Conservation (phyloP, 345 rosid species). For the Erucastrum elatum region DNA sequence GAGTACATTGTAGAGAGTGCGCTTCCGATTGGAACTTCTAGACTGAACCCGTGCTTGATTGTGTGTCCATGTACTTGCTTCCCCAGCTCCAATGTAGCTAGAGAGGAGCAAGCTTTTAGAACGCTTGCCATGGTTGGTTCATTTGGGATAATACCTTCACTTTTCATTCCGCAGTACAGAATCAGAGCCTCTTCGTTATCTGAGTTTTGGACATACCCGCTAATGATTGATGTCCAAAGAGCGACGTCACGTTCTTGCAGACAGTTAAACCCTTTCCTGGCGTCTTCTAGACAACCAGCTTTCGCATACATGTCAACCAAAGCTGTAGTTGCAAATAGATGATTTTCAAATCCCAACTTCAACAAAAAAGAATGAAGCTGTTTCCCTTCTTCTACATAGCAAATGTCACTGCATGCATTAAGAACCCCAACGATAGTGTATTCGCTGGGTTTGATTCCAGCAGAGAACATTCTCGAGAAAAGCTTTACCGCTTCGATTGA, state of each 20-base stretch:
- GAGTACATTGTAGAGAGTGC: conserved; percentile 60
- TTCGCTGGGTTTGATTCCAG: conserved; percentile 64
- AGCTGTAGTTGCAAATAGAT: conserved; percentile 58
- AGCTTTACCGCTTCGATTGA: conserved; percentile 57
- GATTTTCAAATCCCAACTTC: conserved; percentile 67
- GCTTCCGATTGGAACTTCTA: conserved; percentile 52
- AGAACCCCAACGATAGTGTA: conserved; percentile 76
- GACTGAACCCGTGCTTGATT: conserved; percentile 52
- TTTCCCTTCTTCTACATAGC: conserved; percentile 62
- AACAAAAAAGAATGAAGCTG: conserved; percentile 64
- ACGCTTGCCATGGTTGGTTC: conserved; percentile 69
- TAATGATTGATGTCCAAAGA: conserved; percentile 74
- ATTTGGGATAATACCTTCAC: conserved; percentile 58
- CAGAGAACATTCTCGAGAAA: conserved; percentile 62
- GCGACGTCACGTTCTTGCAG: conserved; percentile 57
- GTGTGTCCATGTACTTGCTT: conserved; percentile 69
- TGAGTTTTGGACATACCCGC: conserved; percentile 58
- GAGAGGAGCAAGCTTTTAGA: conserved; percentile 60
- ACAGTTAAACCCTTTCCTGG: conserved; percentile 59
- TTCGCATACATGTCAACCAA: conserved; percentile 82
- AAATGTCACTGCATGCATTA: conserved; percentile 71
- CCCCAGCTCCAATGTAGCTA: conserved; percentile 58
- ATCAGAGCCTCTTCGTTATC: conserved; percentile 57
- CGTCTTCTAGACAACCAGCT: conserved; percentile 48
- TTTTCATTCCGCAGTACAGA: conserved; percentile 57